Conservation (phyloP, 129 eudicot species). For the Helichrysum umbraculigerum region DNA sequence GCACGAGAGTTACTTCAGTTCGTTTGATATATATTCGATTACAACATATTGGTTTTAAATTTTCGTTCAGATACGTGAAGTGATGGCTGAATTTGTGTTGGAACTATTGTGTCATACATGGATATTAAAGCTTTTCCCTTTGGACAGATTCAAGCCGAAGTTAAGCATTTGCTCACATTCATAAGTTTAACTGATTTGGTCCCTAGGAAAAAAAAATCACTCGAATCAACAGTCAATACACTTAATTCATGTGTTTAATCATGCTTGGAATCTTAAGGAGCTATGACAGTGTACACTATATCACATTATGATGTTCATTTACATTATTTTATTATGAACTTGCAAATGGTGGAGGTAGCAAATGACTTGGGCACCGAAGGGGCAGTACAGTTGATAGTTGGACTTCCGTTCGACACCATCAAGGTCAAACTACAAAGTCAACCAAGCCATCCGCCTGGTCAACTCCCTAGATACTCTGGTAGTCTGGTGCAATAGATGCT, state of each 20-base stretch:
- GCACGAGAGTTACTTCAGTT: too few species aligned
- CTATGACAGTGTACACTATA: neutral
- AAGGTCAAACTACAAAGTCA: slow-evolving; percentile 96
- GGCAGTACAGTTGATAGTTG: slow-evolving; percentile 71
- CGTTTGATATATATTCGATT: too few species aligned
- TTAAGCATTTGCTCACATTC: too few species aligned
- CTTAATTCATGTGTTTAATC: neutral
- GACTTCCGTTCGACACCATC: slow-evolving; percentile 89
- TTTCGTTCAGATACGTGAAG: neutral
- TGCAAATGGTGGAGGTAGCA: slow-evolving; percentile 80
- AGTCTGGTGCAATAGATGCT: slow-evolving; percentile 89
- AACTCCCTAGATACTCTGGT: slow-evolving; percentile 75
- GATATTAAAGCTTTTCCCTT: neutral
- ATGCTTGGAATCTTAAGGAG: neutral
- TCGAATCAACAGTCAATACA: neutral
- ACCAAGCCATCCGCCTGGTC: slow-evolving; percentile 74
- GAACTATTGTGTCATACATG: neutral
- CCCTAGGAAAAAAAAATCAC: too few species aligned
- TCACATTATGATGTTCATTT: slow-evolving; percentile 11
- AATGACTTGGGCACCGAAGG: slow-evolving; percentile 85
- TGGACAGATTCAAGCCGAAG: neutral
- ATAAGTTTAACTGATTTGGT: too few species aligned
- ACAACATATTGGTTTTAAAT: too few species aligned
- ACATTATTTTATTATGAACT: neutral
- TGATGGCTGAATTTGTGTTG: neutral